These are phyloP conservation scores for Strobilomyces echinocephalus DNA, from an alignment of 768 basidiomycete genomes.

Conservation along the genomic window DNA sequence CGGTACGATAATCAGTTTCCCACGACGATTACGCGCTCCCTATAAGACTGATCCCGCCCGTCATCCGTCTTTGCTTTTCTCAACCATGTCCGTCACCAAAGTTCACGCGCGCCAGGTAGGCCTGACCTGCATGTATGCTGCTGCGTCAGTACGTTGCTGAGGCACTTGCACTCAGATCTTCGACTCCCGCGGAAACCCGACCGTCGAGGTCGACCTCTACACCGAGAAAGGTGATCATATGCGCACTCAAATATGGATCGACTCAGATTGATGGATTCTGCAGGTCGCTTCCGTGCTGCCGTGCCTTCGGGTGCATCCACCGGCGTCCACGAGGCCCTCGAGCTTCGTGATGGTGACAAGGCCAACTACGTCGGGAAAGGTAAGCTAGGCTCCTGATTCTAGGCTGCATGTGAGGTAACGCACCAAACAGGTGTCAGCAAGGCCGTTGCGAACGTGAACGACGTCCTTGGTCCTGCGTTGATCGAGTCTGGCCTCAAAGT, in stretches of 20 bases:
- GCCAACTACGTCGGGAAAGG: conserved; percentile 93
- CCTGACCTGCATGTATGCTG: not conserved
- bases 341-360: conserved; percentile 97
- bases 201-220: conserved; percentile 89
- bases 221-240: conserved; percentile 71
- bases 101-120: conserved; percentile 87
- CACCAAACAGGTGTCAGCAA: conserved; percentile 71
- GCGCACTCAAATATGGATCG: conserved; percentile 1
- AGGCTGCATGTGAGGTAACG: not conserved
- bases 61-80: conserved; percentile 23
- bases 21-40: conserved; percentile 19
- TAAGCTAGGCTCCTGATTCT: conserved; percentile 29
- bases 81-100: conserved; percentile 87
- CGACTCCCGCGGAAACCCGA: conserved; percentile 98
- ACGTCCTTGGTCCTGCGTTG: conserved; percentile 81
- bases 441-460: conserved; percentile 93
- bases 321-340: conserved; percentile 96
- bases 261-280: conserved; percentile 14
- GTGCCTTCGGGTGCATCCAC: conserved; percentile 99
- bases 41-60: conserved; percentile 20
- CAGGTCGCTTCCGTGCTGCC: conserved; percentile 88
- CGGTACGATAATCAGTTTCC: conserved; percentile 38
- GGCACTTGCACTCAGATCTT: conserved; percentile 67
- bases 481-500: conserved; percentile 80
- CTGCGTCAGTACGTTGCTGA: conserved; percentile 10